Evolutionary conservation across 2,329 filamentous ascomycete species (phyloP).

Genomic region (Aspergillus sp.): DNA sequence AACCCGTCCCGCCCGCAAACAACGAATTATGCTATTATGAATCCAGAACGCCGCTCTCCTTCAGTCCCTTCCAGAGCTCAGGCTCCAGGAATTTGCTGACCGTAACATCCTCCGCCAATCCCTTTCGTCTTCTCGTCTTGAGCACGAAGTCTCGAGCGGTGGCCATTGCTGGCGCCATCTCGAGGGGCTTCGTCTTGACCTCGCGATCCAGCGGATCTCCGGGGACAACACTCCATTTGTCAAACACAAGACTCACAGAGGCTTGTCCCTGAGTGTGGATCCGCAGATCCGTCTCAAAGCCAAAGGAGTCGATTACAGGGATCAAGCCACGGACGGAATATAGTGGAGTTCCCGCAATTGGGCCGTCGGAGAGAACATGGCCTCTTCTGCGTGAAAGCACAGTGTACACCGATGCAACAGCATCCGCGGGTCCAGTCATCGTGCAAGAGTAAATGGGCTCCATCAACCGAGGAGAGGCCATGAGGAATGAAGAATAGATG

Average conservation of each 20-base stretch:
- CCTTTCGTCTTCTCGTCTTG: constrained; percentile 92
- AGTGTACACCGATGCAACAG: constrained; percentile 86
- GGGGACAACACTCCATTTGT: constrained; percentile 92
- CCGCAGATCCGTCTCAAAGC: constrained; percentile 94
- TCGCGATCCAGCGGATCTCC: constrained; percentile 91
- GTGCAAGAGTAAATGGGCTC: constrained; percentile 91
- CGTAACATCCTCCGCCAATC: constrained; percentile 89
- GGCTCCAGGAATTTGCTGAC: constrained; percentile 96
- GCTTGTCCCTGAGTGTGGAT: constrained; percentile 95
- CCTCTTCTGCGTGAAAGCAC: constrained; percentile 84
- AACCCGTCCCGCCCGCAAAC: background rate
- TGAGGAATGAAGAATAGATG: constrained; percentile 93
- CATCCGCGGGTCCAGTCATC: constrained; percentile 88
- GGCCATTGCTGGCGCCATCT: constrained; percentile 83
- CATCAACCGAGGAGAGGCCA: constrained; percentile 95
- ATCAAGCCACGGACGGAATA: constrained; percentile 89
- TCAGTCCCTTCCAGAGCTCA: constrained; percentile 83
- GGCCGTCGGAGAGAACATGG: constrained; percentile 90
- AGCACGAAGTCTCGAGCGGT: constrained; percentile 94
- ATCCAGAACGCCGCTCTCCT: constrained; percentile 84
- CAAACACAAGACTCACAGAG: constrained; percentile 87
- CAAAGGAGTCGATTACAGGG: constrained; percentile 95
- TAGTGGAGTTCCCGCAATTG: constrained; percentile 88
- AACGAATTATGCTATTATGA: constrained; percentile 34
- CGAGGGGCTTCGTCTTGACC: constrained; percentile 76